These are phyloP conservation scores for Westerdykella sp. DNA, from an alignment of 2,329 filamentous ascomycete genomes.

Conservation along the genomic window DNA sequence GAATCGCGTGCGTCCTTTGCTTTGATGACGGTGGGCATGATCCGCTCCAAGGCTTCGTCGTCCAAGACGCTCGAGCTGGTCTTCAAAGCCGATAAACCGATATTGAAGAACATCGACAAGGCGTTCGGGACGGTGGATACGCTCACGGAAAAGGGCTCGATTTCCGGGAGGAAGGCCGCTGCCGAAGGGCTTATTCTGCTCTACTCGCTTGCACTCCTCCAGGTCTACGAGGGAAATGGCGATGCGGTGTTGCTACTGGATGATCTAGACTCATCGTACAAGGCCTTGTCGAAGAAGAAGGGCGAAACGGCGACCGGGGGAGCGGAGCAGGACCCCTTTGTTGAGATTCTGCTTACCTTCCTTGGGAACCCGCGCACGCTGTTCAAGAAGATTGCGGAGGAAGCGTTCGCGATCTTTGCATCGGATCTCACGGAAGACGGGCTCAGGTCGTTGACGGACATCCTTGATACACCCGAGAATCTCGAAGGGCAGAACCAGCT, in stretches of 20 bases:
- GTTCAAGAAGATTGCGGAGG: conserved; percentile 78
- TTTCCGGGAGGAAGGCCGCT: conserved; percentile 29
- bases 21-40: conserved; percentile 23
- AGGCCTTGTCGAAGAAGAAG: conserved; percentile 49
- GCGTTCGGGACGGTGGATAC: conserved; percentile 27
- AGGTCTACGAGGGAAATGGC: conserved; percentile 82
- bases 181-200: conserved; percentile 68
- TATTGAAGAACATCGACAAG: conserved; percentile 35
- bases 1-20: conserved; percentile 22
- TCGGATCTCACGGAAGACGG: conserved; percentile 66
- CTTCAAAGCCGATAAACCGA: conserved; percentile 44
- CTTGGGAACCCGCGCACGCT: conserved; percentile 77
- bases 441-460: conserved; percentile 60
- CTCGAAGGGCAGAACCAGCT: conserved; percentile 77
- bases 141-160: conserved; percentile 21
- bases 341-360: conserved; percentile 88
- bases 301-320: conserved; percentile 15
- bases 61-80: conserved; percentile 38
- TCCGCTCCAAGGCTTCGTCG: conserved; percentile 19
- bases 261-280: conserved; percentile 71
- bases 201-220: conserved; percentile 76
- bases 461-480: conserved; percentile 73
- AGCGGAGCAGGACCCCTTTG: conserved; percentile 43
- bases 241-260: conserved; percentile 78
- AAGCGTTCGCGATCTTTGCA: conserved; percentile 81